Evolutionary conservation across 306 rosid genomes (phyloP).

Genomic region (Lablab purpureus): DNA sequence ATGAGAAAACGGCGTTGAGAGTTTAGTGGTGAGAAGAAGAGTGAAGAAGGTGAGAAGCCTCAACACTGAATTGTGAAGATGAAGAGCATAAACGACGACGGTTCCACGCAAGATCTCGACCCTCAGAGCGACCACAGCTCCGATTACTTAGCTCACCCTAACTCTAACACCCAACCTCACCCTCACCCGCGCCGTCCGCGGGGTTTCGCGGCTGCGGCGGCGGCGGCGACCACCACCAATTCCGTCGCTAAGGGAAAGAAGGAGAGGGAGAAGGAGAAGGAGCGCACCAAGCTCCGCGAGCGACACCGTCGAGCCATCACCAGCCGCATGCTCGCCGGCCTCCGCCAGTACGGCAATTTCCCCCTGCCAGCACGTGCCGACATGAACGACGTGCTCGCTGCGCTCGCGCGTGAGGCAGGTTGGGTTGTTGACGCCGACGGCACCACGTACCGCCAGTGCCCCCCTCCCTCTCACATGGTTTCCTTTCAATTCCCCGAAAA

Average conservation of each 20-base stretch:
- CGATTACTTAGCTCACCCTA: conserved; percentile 56
- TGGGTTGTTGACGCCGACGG: conserved; percentile 96
- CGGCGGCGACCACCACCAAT: conserved; percentile 44
- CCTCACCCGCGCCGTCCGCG: conserved; percentile 89
- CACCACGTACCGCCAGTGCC: conserved; percentile 80
- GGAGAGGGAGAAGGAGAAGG: conserved; percentile 95
- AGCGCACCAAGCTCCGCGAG: conserved; percentile 97
- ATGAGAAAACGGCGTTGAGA: conserved; percentile 13
- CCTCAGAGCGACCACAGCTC: conserved; percentile 74
- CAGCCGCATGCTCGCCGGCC: conserved; percentile 96
- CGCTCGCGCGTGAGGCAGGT: conserved; percentile 98
- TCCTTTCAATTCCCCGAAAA: background rate
- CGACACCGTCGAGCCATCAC: conserved; percentile 98
- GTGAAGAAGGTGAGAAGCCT: background rate
- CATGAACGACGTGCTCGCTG: conserved; percentile 97
- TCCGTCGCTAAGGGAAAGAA: conserved; percentile 71
- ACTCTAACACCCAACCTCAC: conserved; percentile 47
- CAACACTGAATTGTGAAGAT: conserved; percentile 28
- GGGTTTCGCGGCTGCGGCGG: conserved; percentile 77
- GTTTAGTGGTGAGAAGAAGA: background rate
- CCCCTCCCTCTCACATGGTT: conserved; percentile 63
- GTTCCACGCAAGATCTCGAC: conserved; percentile 67
- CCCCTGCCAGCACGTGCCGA: conserved; percentile 99
- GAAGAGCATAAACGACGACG: conserved; percentile 59
- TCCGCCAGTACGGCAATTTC: conserved; percentile 94